Evolutionary conservation across 2,329 filamentous ascomycete genomes (phyloP), one percentile per base, ranked within the genome.

Genomic region (Nemania serpens): DNA sequence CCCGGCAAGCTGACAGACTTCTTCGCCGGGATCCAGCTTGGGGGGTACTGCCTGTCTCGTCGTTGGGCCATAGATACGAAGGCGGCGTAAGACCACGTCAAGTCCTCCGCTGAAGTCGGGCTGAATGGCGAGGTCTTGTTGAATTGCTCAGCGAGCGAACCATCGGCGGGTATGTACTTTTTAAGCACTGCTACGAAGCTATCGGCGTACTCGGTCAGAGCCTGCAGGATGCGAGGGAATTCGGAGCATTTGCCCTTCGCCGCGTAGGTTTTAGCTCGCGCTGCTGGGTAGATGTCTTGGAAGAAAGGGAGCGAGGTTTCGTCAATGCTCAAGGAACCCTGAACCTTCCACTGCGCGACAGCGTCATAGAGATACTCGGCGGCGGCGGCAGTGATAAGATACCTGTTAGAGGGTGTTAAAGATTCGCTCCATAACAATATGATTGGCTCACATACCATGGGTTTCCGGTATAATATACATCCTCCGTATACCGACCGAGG

Each of bases 41-140:
- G 69, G 0, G 71, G 69, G 52, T 75, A 71, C 36, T 74, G 67
- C 13, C 73, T 72, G 0, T 70, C 69, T 17, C 78, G 77, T 42
- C 78, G 78, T 52, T 76, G 72, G 20, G 73, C 69, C 68, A 79
- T 78, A 2, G 79, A 81, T 45, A 84, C 69, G 67, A 84, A 82
- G 0, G 88, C 82, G 1, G 88, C 87, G 66, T 91, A 91, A 0
- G 88, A 90, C 89, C 89, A 91, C 2, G 89, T 91, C 29, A 91
- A 77, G 65, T 83, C 79, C 15, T 67, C 68, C 1, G 82, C 82
- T 5, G 80, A 82, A 1, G 77, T 69, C 0, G 79, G 79, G 0
- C 69, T 67, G 42, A 65, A 74, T 33, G 70, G 73, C 7, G 68
- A 48, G 13, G 68, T 72, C 47, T 78, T 78, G 62, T 78, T 74